Evolutionary conservation across 768 basidiomycete genomes (phyloP).

Genomic region (Chalciporus sphaerocephalus): DNA sequence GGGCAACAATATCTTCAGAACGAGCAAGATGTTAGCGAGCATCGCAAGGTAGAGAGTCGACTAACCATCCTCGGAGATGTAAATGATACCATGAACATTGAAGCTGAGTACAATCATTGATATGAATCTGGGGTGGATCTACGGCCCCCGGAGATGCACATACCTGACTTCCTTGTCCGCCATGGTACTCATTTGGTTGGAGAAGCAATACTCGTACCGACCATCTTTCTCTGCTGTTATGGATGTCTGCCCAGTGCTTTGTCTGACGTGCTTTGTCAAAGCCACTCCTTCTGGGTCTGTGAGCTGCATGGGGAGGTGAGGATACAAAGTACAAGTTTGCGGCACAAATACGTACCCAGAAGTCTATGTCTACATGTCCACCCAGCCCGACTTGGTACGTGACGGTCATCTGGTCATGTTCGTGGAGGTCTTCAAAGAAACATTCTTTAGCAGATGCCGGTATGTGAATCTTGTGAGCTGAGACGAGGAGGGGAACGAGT

Average conservation of each 20-base stretch:
- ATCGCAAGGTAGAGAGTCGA: not conserved
- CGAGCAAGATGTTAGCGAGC: slow-evolving; percentile 1
- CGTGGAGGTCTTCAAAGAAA: slow-evolving; percentile 92
- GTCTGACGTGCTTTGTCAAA: slow-evolving; percentile 75
- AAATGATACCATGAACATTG: slow-evolving; percentile 97
- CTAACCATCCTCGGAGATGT: slow-evolving; percentile 84
- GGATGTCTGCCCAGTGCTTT: slow-evolving; percentile 84
- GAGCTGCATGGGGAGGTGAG: slow-evolving; percentile 50
- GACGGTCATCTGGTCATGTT: slow-evolving; percentile 98
- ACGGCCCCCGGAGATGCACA: not conserved
- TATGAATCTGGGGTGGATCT: not conserved
- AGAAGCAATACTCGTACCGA: slow-evolving; percentile 93
- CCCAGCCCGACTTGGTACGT: slow-evolving; percentile 99
- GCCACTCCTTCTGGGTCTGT: slow-evolving; percentile 66
- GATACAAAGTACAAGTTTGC: not conserved
- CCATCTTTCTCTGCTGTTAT: slow-evolving; percentile 88
- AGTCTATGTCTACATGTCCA: slow-evolving; percentile 95
- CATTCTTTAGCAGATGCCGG: slow-evolving; percentile 83
- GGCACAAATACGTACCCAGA: slow-evolving; percentile 60
- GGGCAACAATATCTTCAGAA: slow-evolving; percentile 75
- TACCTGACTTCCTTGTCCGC: slow-evolving; percentile 94
- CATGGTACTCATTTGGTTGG: slow-evolving; percentile 96
- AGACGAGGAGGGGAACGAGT: slow-evolving; percentile 34
- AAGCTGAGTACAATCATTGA: slow-evolving; percentile 50
- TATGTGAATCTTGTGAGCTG: slow-evolving; percentile 71